Base-by-base conservation (phyloP, 495 filamentous ascomycete genomes). In the Penicillium bovifimosum region DNA sequence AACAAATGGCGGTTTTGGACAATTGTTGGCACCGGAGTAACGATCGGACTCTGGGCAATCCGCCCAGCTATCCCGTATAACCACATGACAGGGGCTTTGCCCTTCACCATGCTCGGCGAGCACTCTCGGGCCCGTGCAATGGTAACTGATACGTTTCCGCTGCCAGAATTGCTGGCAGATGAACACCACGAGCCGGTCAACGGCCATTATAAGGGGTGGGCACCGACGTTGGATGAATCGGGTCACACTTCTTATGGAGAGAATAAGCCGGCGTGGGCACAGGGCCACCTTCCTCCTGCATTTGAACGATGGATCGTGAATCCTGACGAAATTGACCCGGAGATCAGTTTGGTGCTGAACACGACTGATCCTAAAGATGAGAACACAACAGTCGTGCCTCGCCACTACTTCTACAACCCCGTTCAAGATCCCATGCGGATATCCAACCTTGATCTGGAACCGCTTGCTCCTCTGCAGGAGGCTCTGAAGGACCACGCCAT, bases 401-500 rank as follows among this genome's bases (percentile, higher is more conserved):
- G 41, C 55, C 29, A 55, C 47, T 36, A 52, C 44, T 66, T 66
- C 36, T 77, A 74, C 41, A 65, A 75, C 31, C 64, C 73, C 5
- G 58, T 59, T n/a, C 50, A 55, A 1, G 74, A 77, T 48, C 73
- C 74, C 0, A 53, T 75, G 5, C 69, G 72, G 50, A 67, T 77
- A 28, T 68, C 67, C 10, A 77, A 77, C 42, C 52, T 76, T 7
- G 67, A 67, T 5, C 52, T 64, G 9, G 60, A 64, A 0, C 52
- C 76, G 2, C 55, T 73, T n/a, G 58, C 47, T 6, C 58, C 64
- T 13, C 41, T 74, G 31, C 49, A 59, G 52, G 54, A 64, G 16
- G 67, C 61, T 4, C 64, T 70, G 33, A 33, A 65, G 11, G 51
- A 66, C 16, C 50, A 63, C 28, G 49, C 65, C 6, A 66, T 69